Percentiles rank a stretch among this genome's conserved stretches.
Conservation (phyloP, 257 asterid genomes). For the Schizonepeta tenuifolia region DNA sequence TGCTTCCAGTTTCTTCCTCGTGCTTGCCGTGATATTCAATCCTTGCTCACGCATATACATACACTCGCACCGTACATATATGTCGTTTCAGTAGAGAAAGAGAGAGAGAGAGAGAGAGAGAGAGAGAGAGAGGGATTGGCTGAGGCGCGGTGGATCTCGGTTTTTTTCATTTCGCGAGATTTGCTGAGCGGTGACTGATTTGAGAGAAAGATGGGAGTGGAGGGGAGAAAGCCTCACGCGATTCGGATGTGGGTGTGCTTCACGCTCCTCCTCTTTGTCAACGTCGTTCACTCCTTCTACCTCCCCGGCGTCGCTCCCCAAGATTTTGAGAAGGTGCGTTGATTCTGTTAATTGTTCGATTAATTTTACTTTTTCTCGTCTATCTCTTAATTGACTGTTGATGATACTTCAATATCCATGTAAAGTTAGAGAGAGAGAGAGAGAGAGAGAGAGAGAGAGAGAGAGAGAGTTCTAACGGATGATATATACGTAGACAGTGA, state of each 20-base stretch:
- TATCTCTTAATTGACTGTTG: neutral
- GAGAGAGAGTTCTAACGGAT: neutral
- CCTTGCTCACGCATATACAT: slow-evolving; percentile 1
- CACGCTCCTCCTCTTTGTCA: slow-evolving; percentile 42
- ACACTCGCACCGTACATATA: neutral
- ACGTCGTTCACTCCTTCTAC: slow-evolving; percentile 65
- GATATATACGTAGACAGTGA: neutral
- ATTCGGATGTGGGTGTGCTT: slow-evolving; percentile 34
- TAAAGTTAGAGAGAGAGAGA: neutral
- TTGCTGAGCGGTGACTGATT: slow-evolving; percentile 29
- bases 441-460: neutral
- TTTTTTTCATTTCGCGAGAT: slow-evolving; percentile 30
- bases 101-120: too few relatives aligned
- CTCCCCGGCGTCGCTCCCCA: slow-evolving; percentile 97
- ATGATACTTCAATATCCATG: neutral
- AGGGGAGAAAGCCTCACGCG: slow-evolving; percentile 44
- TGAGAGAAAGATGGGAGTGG: slow-evolving; percentile 39
- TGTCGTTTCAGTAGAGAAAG: neutral
- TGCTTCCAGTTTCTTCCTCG: slow-evolving; percentile 40
- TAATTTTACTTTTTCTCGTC: neutral
- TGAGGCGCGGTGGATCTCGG: slow-evolving; percentile 36
- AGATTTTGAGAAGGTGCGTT: slow-evolving; percentile 71
- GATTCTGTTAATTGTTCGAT: neutral
- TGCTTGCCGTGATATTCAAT: slow-evolving; percentile 38
- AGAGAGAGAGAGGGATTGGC: neutral